Base-by-base conservation (phyloP, 768 basidiomycete genomes). In the Macrolepiota dolichaula region DNA sequence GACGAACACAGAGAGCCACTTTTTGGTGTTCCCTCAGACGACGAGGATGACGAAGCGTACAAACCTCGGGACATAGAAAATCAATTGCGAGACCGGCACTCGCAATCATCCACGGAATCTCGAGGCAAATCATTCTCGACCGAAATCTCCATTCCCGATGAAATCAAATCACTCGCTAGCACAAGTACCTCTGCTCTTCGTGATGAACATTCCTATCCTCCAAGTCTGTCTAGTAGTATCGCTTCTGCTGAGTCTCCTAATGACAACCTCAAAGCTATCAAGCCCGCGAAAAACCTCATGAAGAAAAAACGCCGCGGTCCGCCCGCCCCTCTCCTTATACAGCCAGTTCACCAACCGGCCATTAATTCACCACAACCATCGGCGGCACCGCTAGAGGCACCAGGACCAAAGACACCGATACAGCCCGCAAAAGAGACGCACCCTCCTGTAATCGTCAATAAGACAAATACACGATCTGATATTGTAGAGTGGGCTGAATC, bases 191-290 rank as follows among this genome's bases (percentile, higher is more conserved):
- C 71, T n/a, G 70, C 70, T 51, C 64, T 69, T n/a, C 66, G 71
- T 12, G 76, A 77, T 1, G 59, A 71, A 36, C 85, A 88, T 64
- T 78, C 83, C 25, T 89, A 90, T 68, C 89, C 89, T 32, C 89
- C 89, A 13, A 82, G 79, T 64, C 73, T 79, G 24, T 71, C 76
- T 17, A 77, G 73, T 62, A 79, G 80, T 64, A 66, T 77, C 42
- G 71, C 80, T 1, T 77, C 76, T 4, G 70, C 73, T 44, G 68
- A 76, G 17, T 65, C 71, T 35, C 69, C 75, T 15, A 66, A 73
- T 63, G 67, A 64, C 63, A 40, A 55, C 17, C 57, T 37, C 42
- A 63, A 63, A 19, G 63, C 71, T 46, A 72, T 71, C 6, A 67
- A 70, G 53, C 67, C 70, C 37, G 73, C 71, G 59, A 77, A 67